A percentile compares a stretch with the other conserved stretches of the same genome.
phyloP scores from a whole-genome alignment of 306 rosid genomes.

The Cyclanthera cordifolia region DNA sequence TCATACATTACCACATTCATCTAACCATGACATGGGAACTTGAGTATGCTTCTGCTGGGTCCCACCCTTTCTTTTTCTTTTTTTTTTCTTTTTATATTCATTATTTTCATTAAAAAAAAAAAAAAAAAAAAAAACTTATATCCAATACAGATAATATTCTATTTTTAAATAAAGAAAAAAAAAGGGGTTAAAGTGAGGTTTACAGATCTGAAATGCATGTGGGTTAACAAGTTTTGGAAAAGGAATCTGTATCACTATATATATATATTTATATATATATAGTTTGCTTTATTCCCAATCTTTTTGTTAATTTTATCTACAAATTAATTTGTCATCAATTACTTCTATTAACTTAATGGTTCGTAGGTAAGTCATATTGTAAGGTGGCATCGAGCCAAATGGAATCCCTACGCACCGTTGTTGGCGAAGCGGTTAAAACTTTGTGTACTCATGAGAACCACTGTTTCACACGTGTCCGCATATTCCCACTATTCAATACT shows the following conservation, averaged over 20 bases:
- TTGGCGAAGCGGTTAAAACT: slow-evolving; percentile 7
- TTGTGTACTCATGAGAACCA: not conserved
- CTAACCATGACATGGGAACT: slow-evolving; percentile 24
- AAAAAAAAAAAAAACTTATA: no score
- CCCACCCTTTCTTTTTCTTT: not conserved
- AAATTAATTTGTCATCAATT: not conserved
- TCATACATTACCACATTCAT: slow-evolving; percentile 16
- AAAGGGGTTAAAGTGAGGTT: not conserved
- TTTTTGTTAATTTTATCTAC: not conserved
- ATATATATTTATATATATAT: not conserved
- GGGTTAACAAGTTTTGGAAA: slow-evolving; percentile 5
- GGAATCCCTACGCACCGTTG: not conserved
- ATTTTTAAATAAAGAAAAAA: not conserved
- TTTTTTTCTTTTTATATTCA: not conserved
- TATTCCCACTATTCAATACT: not conserved
- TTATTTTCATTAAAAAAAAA: not conserved
- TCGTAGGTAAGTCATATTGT: no score
- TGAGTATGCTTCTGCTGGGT: not conserved
- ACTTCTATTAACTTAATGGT: no score
- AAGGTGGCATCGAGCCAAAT: no score
- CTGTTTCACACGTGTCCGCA: not conserved
- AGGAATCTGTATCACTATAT: not conserved
- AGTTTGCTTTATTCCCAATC: not conserved
- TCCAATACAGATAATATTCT: not conserved
- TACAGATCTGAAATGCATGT: slow-evolving; percentile 38